Base-by-base conservation (phyloP, 1,284 basidiomycete genomes). In the Coniferiporia sulphurascens region DNA sequence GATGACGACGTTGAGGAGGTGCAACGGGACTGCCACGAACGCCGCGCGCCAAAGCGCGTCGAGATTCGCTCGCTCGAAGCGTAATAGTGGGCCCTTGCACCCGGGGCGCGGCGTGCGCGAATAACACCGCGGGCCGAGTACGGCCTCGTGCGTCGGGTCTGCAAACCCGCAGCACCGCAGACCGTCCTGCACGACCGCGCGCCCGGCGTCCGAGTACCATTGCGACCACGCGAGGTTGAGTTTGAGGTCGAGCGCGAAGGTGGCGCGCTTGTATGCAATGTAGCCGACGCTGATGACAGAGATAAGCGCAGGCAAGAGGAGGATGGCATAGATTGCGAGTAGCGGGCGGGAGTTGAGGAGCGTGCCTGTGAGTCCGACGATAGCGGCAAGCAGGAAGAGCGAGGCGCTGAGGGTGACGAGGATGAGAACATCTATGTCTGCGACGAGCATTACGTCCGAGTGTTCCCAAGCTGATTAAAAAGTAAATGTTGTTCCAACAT, bases 141-240 rank as follows among this genome's bases (percentile, higher is more conserved):
- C 78, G 2, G 84, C 84, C 64, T 85, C 83, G 69, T 89, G 84
- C 58, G 81, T 73, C 4, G 89, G 77, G 53, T 77, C 82, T 68
- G 80, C 85, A 73, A 84, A 91, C 2, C 89, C 89, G 66, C 89
- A 91, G 73, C 89, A 92, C 36, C 76, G 73, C 44, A 91, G 76
- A 3, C 81, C 72, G 67, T 89, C 79, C 68, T 93, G 89, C 49
- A 93, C 78, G 55, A 83, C 70, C 8, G 83, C 75, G 43, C 87
- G 77, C 1, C 82, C 85, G 2, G 75, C 64, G 4, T 80, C 74
- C 2, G 83, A 85, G 65, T 86, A 84, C 68, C 79, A 78, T 56
- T 84, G 76, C 64, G 81, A 85, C 89, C 89, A 91, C 22, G 86
- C 82, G 60, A 81, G 72, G 70, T 88, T 86, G 62, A 90, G 76